Conservation (phyloP, 2,329 filamentous ascomycete species). For the Fonsecaea monophora region DNA sequence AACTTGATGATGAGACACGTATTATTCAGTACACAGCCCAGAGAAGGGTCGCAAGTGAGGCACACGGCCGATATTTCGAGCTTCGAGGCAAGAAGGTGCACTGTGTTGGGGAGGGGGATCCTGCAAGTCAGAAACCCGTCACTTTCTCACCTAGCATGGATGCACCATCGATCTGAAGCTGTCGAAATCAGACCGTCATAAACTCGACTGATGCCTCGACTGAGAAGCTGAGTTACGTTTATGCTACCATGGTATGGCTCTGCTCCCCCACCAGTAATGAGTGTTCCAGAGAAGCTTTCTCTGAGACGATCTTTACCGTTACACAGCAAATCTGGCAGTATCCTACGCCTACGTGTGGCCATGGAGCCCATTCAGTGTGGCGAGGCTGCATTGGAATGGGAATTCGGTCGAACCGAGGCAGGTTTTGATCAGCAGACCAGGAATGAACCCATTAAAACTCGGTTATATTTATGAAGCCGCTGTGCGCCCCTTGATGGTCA, state of each 20-base stretch:
- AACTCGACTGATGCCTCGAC: constrained; percentile 10
- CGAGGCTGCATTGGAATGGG: not conserved
- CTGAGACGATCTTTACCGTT: not conserved
- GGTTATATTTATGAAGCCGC: constrained; percentile 7
- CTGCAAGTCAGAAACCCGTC: not conserved
- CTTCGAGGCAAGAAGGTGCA: not conserved
- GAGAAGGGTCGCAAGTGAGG: not conserved
- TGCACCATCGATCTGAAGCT: constrained; percentile 4
- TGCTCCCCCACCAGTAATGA: too few species aligned
- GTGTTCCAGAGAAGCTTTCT: too few species aligned
- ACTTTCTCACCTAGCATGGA: not conserved
- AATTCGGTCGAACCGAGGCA: not conserved
- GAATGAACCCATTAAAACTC: constrained; percentile 13
- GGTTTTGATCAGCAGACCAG: not conserved
- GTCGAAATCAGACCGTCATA: not conserved
- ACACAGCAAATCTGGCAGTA: not conserved
- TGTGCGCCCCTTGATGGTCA: not conserved
- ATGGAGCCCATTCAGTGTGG: not conserved
- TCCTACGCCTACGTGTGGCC: not conserved
- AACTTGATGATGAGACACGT: not conserved
- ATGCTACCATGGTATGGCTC: not conserved
- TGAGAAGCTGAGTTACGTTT: not conserved
- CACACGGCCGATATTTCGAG: not conserved
- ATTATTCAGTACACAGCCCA: not conserved
- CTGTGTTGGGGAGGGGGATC: not conserved